A percentile compares a stretch with the other conserved stretches of the same genome.
Conservation (phyloP, 208 protist genomes). For the Novymonas esmeraldas region DNA sequence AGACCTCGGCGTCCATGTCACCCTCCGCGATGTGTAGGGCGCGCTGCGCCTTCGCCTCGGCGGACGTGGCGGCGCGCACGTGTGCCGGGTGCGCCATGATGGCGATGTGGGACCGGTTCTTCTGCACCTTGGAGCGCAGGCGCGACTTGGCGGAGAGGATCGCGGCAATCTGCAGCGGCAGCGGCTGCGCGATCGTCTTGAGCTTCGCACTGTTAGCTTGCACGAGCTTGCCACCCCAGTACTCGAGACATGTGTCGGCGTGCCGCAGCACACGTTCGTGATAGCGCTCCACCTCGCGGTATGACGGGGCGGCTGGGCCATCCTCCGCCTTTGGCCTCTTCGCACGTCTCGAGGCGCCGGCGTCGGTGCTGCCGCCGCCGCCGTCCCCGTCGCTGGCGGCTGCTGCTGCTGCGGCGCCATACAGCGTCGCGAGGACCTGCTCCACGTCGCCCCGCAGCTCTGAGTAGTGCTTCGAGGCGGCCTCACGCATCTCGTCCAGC, state of each 20-base stretch:
- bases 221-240: constrained; percentile 79
- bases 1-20: constrained; percentile 82
- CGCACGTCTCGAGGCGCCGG: not conserved
- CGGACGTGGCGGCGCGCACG: constrained; percentile 33
- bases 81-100: constrained; percentile 82
- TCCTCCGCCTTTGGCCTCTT: constrained; percentile 16
- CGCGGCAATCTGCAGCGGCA: constrained; percentile 75
- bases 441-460: constrained; percentile 39
- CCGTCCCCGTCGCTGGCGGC: constrained; percentile 8
- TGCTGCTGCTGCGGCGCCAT: too few relatives aligned
- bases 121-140: constrained; percentile 69
- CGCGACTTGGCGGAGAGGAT: constrained; percentile 68
- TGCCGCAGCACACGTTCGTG: constrained; percentile 50
- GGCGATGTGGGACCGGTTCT: constrained; percentile 64
- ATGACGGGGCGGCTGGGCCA: constrained; percentile 2
- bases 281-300: constrained; percentile 27
- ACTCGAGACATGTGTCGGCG: constrained; percentile 58
- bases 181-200: constrained; percentile 68
- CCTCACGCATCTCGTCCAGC: constrained; percentile 19
- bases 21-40: constrained; percentile 75
- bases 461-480: constrained; percentile 22
- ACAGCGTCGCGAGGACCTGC: constrained; percentile 28
- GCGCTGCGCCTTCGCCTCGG: constrained; percentile 50
- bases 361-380: not conserved
- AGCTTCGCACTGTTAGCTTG: constrained; percentile 65